Evolutionary conservation across 345 rosid genomes (phyloP), one percentile per base, ranked within the genome.

Genomic region (Balakata baccata): DNA sequence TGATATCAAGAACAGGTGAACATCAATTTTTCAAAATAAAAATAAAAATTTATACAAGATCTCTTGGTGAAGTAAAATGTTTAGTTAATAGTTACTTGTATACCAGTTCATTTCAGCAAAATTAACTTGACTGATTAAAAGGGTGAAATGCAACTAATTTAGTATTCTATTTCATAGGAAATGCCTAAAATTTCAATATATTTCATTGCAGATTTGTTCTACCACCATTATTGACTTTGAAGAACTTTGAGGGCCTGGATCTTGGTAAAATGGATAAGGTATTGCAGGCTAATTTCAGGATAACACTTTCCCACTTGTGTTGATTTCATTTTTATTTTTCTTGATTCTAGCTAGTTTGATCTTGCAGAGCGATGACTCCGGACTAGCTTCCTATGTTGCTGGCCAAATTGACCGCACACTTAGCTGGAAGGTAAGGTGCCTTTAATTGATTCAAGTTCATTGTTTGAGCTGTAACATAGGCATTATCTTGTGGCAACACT

Each of bases 1-100:
- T 25, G 97, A 92, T 83, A 94, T 94, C 84, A 94, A 92, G 86
- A 94, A 92, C 85, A 87, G 97, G 98, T 92, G 22, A 82, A 71
- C n/a, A 56, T 29, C 39, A 58, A 25, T 39, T 65, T 41, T 64
- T 37, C 34, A 13, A 51, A 54, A n/a, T n/a, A 10, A 45, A 53
- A 64, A 16, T 1, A 7, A 41, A 13, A 37, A 66, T 74, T 49
- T 78, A 51, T 22, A 14, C 20, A 41, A 37, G 12, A 43, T 29
- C 50, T 34, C 20, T 11, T 53, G 9, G 7, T 63, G 10, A n/a
- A 22, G 25, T 51, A 3, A 20, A 51, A 16, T 51, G 10, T 51
- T 51, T 51, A 51, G n/a, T 51, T 51, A 13, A 16, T 51, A 51
- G n/a, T 51, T 51, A 13, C 14, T 5, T 13, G n/a, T 16, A 6